These are phyloP conservation scores for Dothideomycetes sp. DNA, from an alignment of 2,329 filamentous ascomycete species.

Conservation along the genomic window DNA sequence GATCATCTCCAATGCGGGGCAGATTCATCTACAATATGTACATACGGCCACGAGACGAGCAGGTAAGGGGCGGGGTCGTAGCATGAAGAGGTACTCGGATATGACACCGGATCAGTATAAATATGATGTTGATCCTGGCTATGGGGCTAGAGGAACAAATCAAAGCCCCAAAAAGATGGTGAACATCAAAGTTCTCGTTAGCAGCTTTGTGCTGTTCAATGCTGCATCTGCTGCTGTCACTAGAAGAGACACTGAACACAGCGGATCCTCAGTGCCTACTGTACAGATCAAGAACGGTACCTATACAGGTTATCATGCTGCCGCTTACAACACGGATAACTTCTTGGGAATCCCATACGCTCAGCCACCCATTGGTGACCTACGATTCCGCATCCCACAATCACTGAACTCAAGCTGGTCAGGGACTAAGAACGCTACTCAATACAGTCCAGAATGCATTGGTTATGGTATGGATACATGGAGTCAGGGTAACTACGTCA, in stretches of 20 bases:
- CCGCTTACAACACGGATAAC: conserved; percentile 39
- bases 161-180: not conserved
- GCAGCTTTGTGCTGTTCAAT: conserved; percentile 2
- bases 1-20: conserved; percentile 1
- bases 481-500: conserved; percentile 20
- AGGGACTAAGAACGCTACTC: conserved; percentile 33
- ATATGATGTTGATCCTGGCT: no score
- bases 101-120: no score
- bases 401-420: conserved; percentile 40
- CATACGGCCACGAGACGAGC: not conserved
- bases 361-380: conserved; percentile 42
- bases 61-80: no score
- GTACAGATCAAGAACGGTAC: conserved; percentile 39
- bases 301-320: conserved; percentile 35
- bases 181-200: not conserved
- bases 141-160: no score
- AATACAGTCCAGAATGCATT: conserved; percentile 40
- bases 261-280: conserved; percentile 19
- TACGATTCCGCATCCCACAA: conserved; percentile 46
- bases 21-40: not conserved
- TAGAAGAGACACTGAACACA: not conserved
- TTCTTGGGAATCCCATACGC: conserved; percentile 51
- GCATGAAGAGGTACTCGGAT: no score
- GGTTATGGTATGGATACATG: conserved; percentile 36
- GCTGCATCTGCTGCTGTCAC: not conserved